Conservation (phyloP, 805 yeast species). For the Ogataea pini region DNA sequence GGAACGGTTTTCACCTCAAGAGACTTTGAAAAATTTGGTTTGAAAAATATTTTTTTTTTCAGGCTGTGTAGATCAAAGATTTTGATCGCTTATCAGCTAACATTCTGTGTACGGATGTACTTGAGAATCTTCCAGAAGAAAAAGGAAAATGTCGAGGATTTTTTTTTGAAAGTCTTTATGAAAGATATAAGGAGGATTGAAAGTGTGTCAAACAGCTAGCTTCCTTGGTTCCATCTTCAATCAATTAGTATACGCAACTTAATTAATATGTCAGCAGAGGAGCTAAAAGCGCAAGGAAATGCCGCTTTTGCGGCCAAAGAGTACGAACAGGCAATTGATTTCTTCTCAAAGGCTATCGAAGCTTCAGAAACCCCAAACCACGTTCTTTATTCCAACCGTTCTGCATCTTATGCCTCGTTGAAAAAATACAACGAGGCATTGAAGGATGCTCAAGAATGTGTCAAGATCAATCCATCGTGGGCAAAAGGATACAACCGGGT, state of each 20-base stretch:
- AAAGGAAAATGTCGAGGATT: constrained; percentile 7
- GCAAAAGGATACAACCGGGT: constrained; percentile 94
- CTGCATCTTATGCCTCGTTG: constrained; percentile 85
- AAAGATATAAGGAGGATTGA: constrained; percentile 1
- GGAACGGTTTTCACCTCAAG: no score
- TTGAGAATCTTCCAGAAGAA: constrained; percentile 15
- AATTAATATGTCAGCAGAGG: constrained; percentile 59
- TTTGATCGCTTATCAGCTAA: background rate
- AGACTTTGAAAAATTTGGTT: no score
- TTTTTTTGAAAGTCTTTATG: background rate
- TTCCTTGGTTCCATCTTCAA: background rate
- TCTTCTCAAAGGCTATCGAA: constrained; percentile 84
- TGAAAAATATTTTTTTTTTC: background rate
- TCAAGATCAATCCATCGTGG: constrained; percentile 82
- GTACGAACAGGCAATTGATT: constrained; percentile 73
- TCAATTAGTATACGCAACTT: background rate
- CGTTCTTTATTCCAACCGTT: constrained; percentile 89
- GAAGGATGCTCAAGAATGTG: constrained; percentile 82
- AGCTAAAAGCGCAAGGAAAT: constrained; percentile 89
- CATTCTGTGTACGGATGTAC: constrained; percentile 11
- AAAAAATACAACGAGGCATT: constrained; percentile 74
- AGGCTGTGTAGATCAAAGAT: background rate
- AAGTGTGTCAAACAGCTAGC: background rate
- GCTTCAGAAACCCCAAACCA: constrained; percentile 83
- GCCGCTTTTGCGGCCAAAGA: constrained; percentile 89